Evolutionary conservation across 1,284 basidiomycete genomes (phyloP).

Genomic region (Trametes versicolor): DNA sequence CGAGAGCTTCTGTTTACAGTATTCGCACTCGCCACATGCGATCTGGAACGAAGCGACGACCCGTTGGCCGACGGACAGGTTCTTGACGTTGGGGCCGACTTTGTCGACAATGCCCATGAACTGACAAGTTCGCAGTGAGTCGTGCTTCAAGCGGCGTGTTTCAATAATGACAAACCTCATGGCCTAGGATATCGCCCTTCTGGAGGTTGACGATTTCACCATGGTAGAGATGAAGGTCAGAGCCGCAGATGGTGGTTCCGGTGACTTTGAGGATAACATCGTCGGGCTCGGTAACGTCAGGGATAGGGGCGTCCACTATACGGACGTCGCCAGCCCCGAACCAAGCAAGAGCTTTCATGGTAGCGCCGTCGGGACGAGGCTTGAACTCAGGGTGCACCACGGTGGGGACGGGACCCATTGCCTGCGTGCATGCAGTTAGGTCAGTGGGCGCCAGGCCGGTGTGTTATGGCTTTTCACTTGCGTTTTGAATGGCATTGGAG

Average conservation of each 20-base stretch:
- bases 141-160: not conserved
- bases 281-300: conserved; percentile 73
- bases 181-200: conserved; percentile 81
- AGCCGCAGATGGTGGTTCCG: conserved; percentile 76
- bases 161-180: conserved; percentile 56
- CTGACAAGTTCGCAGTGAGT: conserved; percentile 42
- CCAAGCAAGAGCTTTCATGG: conserved; percentile 79
- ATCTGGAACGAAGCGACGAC: conserved; percentile 85
- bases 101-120: conserved; percentile 78
- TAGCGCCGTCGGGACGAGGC: conserved; percentile 57
- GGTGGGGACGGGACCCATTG: conserved; percentile 55
- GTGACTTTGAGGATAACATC: conserved; percentile 77
- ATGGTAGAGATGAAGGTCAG: conserved; percentile 75
- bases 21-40: conserved; percentile 79
- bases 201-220: conserved; percentile 73
- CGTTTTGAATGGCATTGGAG: conserved; percentile 49
- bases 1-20: conserved; percentile 77
- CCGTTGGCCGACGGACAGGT: conserved; percentile 68
- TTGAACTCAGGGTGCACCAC: conserved; percentile 60
- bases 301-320: conserved; percentile 68
- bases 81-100: conserved; percentile 69
- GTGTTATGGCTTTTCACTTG: conserved; percentile 28
- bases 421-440: conserved; percentile 16
- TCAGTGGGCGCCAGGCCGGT: not conserved
- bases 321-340: conserved; percentile 65